Evolutionary conservation across 768 basidiomycete species (phyloP).

Genomic region (Suillus occidentalis): DNA sequence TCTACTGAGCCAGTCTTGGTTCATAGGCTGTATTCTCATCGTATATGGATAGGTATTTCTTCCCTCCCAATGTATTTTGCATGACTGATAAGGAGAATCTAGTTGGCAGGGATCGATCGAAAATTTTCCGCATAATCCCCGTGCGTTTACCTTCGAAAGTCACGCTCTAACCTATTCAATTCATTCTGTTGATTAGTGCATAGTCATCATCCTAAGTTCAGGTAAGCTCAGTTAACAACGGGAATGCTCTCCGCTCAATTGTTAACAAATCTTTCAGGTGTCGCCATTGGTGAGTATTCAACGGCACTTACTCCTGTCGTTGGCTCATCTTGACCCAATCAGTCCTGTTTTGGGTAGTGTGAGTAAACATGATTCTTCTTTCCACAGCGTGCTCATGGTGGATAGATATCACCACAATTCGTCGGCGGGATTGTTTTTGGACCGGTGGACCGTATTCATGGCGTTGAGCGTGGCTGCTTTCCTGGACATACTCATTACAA

Average conservation of each 20-base stretch:
- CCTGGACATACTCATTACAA: not conserved
- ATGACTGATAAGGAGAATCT: not conserved
- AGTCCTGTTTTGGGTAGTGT: not conserved
- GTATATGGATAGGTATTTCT: constrained; percentile 7
- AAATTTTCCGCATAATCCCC: not conserved
- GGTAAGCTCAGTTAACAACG: not conserved
- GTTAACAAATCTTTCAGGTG: not conserved
- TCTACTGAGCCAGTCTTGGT: not conserved
- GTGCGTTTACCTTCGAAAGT: not conserved
- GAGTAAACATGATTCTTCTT: not conserved
- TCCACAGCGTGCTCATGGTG: not conserved
- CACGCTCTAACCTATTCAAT: not conserved
- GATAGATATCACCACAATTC: not conserved
- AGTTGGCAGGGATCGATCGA: not conserved
- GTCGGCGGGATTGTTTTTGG: not conserved
- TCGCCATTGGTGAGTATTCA: not conserved
- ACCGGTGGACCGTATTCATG: not conserved
- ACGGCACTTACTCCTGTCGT: not conserved
- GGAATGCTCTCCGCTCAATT: not conserved
- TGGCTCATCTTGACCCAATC: not conserved
- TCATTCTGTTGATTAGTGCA: not conserved
- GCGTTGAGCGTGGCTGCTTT: not conserved
- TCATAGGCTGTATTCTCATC: not conserved
- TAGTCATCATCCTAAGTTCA: not conserved
- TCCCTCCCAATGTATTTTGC: not conserved